Evolutionary conservation across 2,329 filamentous ascomycete species (phyloP), one percentile per base, ranked within the genome.

Genomic region (Talaromyces rugulosus): DNA sequence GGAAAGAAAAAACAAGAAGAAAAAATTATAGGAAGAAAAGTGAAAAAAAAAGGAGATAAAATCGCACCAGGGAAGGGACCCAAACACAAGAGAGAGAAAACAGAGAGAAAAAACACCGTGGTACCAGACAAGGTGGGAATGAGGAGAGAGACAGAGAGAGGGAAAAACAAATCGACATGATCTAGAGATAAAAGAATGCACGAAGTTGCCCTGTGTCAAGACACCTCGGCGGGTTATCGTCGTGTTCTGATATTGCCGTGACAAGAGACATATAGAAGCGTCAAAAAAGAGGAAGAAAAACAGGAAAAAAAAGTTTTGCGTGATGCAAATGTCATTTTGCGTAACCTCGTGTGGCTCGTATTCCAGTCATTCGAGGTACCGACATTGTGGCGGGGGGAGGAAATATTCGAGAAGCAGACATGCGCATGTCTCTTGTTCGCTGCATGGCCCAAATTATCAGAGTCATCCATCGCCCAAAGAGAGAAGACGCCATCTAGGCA

Each of bases 331-430:
- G 59, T 60, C 62, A 63, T 63, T 58, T 51, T 61, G 57, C 62
- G 51, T 63, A 63, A 63, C 59, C 34, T 61, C 62, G 56, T 63
- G 58, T 63, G 58, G 55, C 62, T 63, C 62, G 61, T 63, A 52
- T 63, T 63, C 42, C 56, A 59, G 62, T 60, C 59, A 47, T 61
- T 59, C 55, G 47, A 58, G 31, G 28, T 51, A 33, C 50, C 42
- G 23, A 51, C 31, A 56, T 56, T 30, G 34, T 23, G 30, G 34
- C 40, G 47, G 58, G 33, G 50, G 33, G 18, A 42, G 56, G 34
- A 44, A 47, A 23, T 12, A 11, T 47, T 47, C 44, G 47, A 56
- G 55, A 55, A 52, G 53, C 47, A 40, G 59, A 31, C 40, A 56
- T 54, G 59, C 34, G 27, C 23, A 23, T 52, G 23, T 53, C 50